Evolutionary conservation across 331 rosid species (phyloP).

Genomic region (Prunus yedoensis): DNA sequence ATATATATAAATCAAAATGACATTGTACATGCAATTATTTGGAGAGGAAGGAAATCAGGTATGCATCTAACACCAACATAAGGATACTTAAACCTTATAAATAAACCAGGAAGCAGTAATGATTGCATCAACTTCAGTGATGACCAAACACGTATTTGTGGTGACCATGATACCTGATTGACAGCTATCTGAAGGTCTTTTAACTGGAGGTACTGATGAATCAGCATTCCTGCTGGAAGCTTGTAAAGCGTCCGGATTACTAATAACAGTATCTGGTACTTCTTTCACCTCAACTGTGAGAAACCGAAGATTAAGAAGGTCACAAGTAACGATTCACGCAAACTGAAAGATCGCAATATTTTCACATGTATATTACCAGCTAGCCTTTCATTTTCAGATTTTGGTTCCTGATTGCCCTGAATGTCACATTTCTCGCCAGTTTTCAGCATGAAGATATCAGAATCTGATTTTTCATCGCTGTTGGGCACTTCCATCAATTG

Average conservation of each 20-base stretch:
- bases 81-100: constrained; percentile 11
- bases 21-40: constrained; percentile 1
- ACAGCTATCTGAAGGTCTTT: constrained; percentile 63
- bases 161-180: constrained; percentile 50
- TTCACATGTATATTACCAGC: constrained; percentile 39
- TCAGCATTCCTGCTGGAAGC: constrained; percentile 37
- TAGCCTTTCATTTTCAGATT: constrained; percentile 38
- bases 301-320: constrained; percentile 25
- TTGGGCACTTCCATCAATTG: constrained; percentile 60
- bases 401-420: constrained; percentile 36
- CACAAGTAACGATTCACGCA: background rate
- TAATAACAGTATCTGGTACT: constrained; percentile 27
- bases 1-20: background rate
- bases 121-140: constrained; percentile 19
- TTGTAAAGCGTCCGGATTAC: constrained; percentile 29
- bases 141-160: constrained; percentile 10
- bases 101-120: constrained; percentile 11
- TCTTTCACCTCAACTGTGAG: constrained; percentile 52
- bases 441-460: constrained; percentile 22
- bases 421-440: constrained; percentile 35
- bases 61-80: constrained; percentile 9
- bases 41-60: constrained; percentile 1
- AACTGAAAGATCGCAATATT: constrained; percentile 9
- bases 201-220: constrained; percentile 49
- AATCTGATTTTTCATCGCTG: constrained; percentile 37